Base-by-base conservation (phyloP, 2,329 filamentous ascomycete genomes). In the Aspergillus pseudoviridinutans region DNA sequence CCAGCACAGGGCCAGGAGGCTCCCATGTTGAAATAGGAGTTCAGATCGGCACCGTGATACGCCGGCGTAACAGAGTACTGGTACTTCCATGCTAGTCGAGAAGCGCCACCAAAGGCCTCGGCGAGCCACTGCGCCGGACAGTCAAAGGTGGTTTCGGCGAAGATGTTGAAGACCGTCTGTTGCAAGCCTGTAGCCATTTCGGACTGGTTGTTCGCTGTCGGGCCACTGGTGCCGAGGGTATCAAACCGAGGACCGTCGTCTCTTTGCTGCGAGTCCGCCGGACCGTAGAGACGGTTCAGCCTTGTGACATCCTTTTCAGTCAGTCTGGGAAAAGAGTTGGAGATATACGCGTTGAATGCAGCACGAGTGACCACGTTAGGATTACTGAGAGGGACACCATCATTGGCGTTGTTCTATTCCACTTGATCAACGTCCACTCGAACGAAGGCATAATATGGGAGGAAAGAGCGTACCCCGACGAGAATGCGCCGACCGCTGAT, bases 61-160 rank as follows among this genome's bases (percentile, higher is more conserved):
- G 87, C 84, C 42, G 85, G 84, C 44, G 91, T 84, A 20, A 90
- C 81, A n/a, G 89, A 86, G 28, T 77, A 82, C 61, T 83, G 80
- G 62, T 82, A 82, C 46, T 78, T 78, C 71, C 76, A 82, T 3
- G 74, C 71, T 29, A 72, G 59, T 2, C 71, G 68, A 14, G 56
- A 62, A 8, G 58, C 58, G 9, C 60, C 49, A 20, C 53, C 72
- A 58, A 76, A 85, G 3, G 80, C 80, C 38, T 79, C 73, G 2
- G 79, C 78, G 55, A 84, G 69, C 82, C 82, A 85, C 67, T 84
- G 84, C 0, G 79, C 77, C 0, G 82, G 79, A 64, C 84, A 86
- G 47, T 80, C 74, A 58, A 85, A 84, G 1, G 80, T 81, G 1
- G 78, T 74, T 67, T 86, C 83, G 46, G 78, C 81, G 60, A 80